Evolutionary conservation across 1,284 basidiomycete species (phyloP).

Genomic region (Ustilago shanxiensis): DNA sequence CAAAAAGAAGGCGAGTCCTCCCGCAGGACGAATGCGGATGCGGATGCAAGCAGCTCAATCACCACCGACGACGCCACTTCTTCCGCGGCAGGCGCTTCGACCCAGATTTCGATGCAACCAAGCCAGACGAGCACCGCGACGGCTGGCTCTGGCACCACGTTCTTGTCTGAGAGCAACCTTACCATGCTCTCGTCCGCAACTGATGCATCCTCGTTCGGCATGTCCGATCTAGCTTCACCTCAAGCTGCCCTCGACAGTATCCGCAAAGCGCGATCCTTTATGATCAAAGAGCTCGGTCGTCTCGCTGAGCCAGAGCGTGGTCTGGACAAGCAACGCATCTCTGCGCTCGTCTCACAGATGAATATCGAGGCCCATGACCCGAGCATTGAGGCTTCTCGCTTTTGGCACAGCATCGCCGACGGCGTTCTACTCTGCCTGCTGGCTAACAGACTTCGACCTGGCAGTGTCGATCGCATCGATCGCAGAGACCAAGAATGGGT

Average conservation of each 20-base stretch:
- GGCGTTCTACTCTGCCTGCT: constrained; percentile 61
- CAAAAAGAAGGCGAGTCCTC: constrained; percentile 16
- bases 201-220: constrained; percentile 43
- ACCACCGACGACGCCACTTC: constrained; percentile 11
- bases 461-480: constrained; percentile 51
- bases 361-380: constrained; percentile 25
- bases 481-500: constrained; percentile 56
- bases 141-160: constrained; percentile 32
- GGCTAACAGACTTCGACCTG: constrained; percentile 47
- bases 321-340: constrained; percentile 38
- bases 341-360: constrained; percentile 31
- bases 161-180: constrained; percentile 35
- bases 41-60: background rate
- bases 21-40: constrained; percentile 1
- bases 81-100: constrained; percentile 11
- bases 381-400: constrained; percentile 39
- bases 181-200: constrained; percentile 25
- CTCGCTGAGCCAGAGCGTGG: constrained; percentile 25
- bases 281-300: constrained; percentile 45
- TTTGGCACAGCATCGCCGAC: constrained; percentile 56
- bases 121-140: constrained; percentile 45
- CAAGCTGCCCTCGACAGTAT: constrained; percentile 50
- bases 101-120: constrained; percentile 21
- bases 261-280: constrained; percentile 51
- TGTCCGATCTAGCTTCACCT: constrained; percentile 43